Percentiles rank a stretch among this genome's conserved stretches.
Conservation (phyloP, 352 stramenopile species). For the Globisporangium nagaii region DNA sequence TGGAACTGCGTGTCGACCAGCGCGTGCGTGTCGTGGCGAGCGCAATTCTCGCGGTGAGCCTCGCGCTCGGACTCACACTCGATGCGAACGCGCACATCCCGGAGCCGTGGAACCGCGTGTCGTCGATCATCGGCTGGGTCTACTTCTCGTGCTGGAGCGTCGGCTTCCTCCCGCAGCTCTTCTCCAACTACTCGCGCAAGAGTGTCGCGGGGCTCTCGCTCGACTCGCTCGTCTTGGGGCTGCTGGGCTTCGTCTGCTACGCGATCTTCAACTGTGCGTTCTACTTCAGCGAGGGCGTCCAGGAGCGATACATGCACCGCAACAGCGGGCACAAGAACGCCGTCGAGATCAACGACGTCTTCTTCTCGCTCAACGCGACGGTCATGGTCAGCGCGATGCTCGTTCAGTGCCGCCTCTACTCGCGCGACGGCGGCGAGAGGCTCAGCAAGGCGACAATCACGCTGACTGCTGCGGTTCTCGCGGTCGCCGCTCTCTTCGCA, state of each 20-base stretch:
- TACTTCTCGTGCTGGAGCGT: conserved; percentile 92
- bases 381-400: conserved; percentile 87
- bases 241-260: conserved; percentile 94
- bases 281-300: conserved; percentile 85
- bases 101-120: conserved; percentile 79
- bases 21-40: not conserved
- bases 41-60: conserved; percentile 33
- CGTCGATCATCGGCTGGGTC: conserved; percentile 85
- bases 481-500: not conserved
- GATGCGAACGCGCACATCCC: conserved; percentile 79
- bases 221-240: conserved; percentile 93
- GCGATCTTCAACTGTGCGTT: conserved; percentile 92
- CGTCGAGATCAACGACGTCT: conserved; percentile 89
- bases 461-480: not conserved
- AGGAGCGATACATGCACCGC: conserved; percentile 83
- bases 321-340: conserved; percentile 77
- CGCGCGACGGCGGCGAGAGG: conserved; percentile 49
- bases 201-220: conserved; percentile 89
- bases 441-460: conserved; percentile 34
- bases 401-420: conserved; percentile 90
- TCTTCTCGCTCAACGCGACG: conserved; percentile 93
- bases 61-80: conserved; percentile 53
- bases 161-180: conserved; percentile 91
- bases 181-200: conserved; percentile 88
- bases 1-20: not conserved